Percentiles rank a stretch among this genome's conserved stretches.
Evolutionary conservation across 2,329 filamentous ascomycete genomes (phyloP).

Genomic region (Beauveria medogensis): DNA sequence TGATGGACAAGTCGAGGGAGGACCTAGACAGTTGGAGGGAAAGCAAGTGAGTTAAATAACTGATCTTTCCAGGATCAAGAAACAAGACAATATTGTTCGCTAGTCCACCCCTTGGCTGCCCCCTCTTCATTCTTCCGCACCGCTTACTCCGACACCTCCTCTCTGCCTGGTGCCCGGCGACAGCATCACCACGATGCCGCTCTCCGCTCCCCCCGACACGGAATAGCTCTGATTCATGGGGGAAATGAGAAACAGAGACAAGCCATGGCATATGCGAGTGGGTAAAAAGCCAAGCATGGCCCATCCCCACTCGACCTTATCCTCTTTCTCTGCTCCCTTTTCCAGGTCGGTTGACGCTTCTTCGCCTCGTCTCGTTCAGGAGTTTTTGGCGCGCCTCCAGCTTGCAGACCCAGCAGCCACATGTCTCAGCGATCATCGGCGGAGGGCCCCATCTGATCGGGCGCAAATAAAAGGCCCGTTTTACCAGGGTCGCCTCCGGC

Average conservation of each 20-base stretch:
- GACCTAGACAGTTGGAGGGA: too few species aligned
- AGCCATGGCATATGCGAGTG: conserved; percentile 3
- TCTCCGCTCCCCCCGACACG: not conserved
- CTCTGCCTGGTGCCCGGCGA: not conserved
- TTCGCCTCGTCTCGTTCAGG: not conserved
- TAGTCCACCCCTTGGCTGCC: not conserved
- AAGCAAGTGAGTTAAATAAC: conserved; percentile 7
- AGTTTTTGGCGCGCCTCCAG: not conserved
- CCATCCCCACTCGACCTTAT: conserved; percentile 2
- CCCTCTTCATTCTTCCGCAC: not conserved
- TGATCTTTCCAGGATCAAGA: not conserved
- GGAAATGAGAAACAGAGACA: conserved; percentile 12
- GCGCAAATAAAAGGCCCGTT: conserved; percentile 3
- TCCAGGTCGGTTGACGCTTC: not conserved
- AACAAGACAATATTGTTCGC: not conserved
- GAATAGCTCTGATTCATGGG: conserved; percentile 12
- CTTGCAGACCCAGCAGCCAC: not conserved
- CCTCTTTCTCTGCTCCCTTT: not conserved
- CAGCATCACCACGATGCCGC: not conserved
- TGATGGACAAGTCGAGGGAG: not conserved
- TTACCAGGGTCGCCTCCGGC: not conserved
- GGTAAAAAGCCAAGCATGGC: not conserved
- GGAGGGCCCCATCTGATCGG: not conserved
- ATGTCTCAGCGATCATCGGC: conserved; percentile 6
- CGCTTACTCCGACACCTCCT: not conserved